Evolutionary conservation across 306 rosid species (phyloP), one percentile per base, ranked within the genome.

Genomic region (Crotalaria pallida): DNA sequence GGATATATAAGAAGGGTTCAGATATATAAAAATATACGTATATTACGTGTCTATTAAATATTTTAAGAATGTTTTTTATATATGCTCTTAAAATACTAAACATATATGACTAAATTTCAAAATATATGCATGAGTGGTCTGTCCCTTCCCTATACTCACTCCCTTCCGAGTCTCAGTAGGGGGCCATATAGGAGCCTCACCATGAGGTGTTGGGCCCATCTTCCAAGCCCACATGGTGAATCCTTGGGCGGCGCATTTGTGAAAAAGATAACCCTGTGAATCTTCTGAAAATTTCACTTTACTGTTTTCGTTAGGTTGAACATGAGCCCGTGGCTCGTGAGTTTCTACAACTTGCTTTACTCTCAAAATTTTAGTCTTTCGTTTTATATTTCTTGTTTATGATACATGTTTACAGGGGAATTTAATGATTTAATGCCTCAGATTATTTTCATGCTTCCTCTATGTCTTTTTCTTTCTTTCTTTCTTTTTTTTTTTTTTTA

Each of bases 401-500:
- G n/a, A 12, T 26, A 36, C 40, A 40, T 40, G 56, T 6, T 47
- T 67, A 44, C 15, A 33, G 66, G 58, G 45, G 10, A 47, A 56
- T 67, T 79, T 31, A 77, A 43, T 33, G 58, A 31, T 76, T 50
- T 44, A 62, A 41, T 1, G 45, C 27, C 45, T 44, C n/a, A 45
- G 57, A 63, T 33, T 45, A 55, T 36, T 47, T 65, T 53, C 58
- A 63, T 73, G 41, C 33, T 56, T 52, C 21, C n/a, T 2, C 1
- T 50, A 18, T 49, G 10, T 53, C 10, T 10, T 1, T 22, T n/a
- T n/a, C n/a, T n/a, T n/a, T n/a, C n/a, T n/a, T n/a, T n/a, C n/a
- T n/a, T n/a, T n/a, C n/a, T n/a, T n/a, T n/a, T n/a, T n/a, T n/a
- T n/a, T n/a, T 29, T 56, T 53, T 65, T 63, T 53, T 52, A 52